A percentile compares a stretch with the other conserved stretches of the same genome.
Conservation (phyloP, 1,139 yeast genomes). For the Geotrichum cucujoidarum region DNA sequence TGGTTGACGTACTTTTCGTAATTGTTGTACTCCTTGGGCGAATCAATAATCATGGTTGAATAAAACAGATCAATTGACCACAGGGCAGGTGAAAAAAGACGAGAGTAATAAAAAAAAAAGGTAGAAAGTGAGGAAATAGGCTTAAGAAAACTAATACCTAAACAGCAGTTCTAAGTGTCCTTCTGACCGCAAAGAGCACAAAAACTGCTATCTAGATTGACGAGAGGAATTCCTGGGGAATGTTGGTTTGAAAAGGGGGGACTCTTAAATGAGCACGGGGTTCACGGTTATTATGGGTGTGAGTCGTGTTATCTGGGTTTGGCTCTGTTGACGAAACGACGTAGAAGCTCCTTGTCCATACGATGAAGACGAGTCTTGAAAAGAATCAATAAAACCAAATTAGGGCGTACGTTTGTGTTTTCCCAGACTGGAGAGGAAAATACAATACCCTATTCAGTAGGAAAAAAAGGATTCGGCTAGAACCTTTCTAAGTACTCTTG, state of each 20-base stretch:
- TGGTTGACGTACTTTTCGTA: conserved; percentile 61
- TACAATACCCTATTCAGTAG: conserved; percentile 27
- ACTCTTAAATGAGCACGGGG: conserved; percentile 21
- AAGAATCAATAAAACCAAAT: conserved; percentile 21
- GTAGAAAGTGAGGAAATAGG: background rate
- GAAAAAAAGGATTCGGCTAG: conserved; percentile 4
- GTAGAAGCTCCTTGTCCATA: conserved; percentile 39
- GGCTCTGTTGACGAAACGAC: conserved; percentile 40
- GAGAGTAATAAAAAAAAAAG: background rate
- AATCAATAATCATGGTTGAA: conserved; percentile 27
- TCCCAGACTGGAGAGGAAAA: conserved; percentile 30
- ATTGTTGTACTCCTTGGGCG: conserved; percentile 30
- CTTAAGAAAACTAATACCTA: conserved; percentile 13
- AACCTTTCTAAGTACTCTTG: background rate
- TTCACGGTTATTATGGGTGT: conserved; percentile 49
- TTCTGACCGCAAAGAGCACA: conserved; percentile 22
- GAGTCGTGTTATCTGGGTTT: conserved; percentile 39
- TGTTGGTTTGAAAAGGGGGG: conserved; percentile 3
- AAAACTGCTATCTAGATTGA: conserved; percentile 20
- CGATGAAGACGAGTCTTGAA: conserved; percentile 28
- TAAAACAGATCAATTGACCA: background rate
- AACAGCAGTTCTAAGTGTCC: conserved; percentile 21
- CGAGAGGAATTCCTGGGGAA: conserved; percentile 2
- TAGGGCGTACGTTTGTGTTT: conserved; percentile 26
- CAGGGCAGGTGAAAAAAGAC: background rate